Conservation (phyloP, 768 basidiomycete genomes). For the Fomitopsis serialis region DNA sequence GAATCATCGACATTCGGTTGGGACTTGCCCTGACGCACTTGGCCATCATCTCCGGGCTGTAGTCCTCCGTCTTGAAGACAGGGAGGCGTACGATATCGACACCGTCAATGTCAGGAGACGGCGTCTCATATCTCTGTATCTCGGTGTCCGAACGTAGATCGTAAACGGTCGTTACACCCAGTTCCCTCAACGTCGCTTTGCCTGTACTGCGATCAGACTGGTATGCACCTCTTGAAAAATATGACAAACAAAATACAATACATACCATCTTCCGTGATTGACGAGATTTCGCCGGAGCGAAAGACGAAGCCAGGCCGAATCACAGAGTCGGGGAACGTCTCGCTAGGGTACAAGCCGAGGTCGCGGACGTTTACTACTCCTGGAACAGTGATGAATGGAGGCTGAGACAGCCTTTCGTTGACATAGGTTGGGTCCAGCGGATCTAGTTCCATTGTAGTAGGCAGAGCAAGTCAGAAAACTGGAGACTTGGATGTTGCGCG, state of each 20-base stretch:
- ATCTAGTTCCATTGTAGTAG: slow-evolving; percentile 35
- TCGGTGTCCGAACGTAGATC: slow-evolving; percentile 80
- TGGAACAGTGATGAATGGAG: slow-evolving; percentile 65
- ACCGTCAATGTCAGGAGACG: slow-evolving; percentile 58
- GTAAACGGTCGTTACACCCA: slow-evolving; percentile 66
- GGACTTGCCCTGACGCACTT: slow-evolving; percentile 53
- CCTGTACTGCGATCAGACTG: slow-evolving; percentile 33
- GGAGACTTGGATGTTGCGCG: too few species aligned
- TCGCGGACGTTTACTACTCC: slow-evolving; percentile 77
- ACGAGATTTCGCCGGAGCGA: slow-evolving; percentile 69
- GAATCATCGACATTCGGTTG: background rate
- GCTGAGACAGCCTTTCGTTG: slow-evolving; percentile 53
- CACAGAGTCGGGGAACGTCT: slow-evolving; percentile 37
- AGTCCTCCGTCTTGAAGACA: slow-evolving; percentile 66
- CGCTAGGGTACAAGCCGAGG: slow-evolving; percentile 57
- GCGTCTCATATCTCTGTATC: slow-evolving; percentile 66
- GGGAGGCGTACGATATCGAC: slow-evolving; percentile 57
- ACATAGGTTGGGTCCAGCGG: slow-evolving; percentile 67
- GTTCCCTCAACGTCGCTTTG: slow-evolving; percentile 44
- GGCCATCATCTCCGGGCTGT: slow-evolving; percentile 81
- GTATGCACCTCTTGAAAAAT: background rate
- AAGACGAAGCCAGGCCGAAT: slow-evolving; percentile 55
- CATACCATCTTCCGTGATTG: slow-evolving; percentile 66
- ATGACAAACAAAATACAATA: background rate
- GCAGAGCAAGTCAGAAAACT: background rate